These are phyloP conservation scores for Ogataea salicorniae DNA, from an alignment of 805 yeast species.

Conservation along the genomic window DNA sequence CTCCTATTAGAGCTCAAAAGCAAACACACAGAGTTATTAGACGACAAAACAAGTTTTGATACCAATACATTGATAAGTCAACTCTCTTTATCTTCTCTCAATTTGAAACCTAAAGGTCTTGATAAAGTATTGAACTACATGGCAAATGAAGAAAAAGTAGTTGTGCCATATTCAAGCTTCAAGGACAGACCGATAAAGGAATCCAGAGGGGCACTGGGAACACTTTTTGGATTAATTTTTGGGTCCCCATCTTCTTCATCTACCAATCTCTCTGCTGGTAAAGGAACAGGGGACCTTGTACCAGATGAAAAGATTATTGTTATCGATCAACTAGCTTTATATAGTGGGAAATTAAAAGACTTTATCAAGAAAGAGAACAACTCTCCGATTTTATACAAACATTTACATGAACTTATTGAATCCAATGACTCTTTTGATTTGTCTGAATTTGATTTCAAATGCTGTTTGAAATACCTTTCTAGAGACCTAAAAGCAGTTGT, in stretches of 20 bases:
- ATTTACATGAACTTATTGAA: slow-evolving; percentile 9
- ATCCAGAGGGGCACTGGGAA: slow-evolving; percentile 8
- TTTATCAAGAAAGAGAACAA: slow-evolving; percentile 1
- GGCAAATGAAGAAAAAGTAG: slow-evolving; percentile 17
- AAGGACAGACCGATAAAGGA: slow-evolving; percentile 1
- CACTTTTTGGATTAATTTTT: slow-evolving; percentile 3
- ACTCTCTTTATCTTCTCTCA: slow-evolving; percentile 12
- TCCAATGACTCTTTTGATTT: neutral
- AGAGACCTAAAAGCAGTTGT: slow-evolving; percentile 11
- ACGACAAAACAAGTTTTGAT: slow-evolving; percentile 21
- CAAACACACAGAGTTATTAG: slow-evolving; percentile 20
- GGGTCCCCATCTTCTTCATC: slow-evolving; percentile 1
- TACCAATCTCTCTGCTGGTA: slow-evolving; percentile 5
- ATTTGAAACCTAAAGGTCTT: slow-evolving; percentile 21
- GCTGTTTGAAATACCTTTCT: slow-evolving; percentile 19
- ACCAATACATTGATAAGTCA: slow-evolving; percentile 11
- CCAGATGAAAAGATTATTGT: slow-evolving; percentile 18
- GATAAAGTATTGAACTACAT: slow-evolving; percentile 21
- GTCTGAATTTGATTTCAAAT: slow-evolving; percentile 17
- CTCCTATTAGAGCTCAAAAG: slow-evolving; percentile 28
- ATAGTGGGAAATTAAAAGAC: slow-evolving; percentile 7
- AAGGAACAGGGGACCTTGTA: slow-evolving; percentile 13
- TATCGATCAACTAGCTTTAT: slow-evolving; percentile 10
- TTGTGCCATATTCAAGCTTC: slow-evolving; percentile 21
- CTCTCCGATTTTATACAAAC: slow-evolving; percentile 13